These are phyloP conservation scores for Brassica juncea DNA, from an alignment of 345 rosid genomes.

Conservation along the genomic window DNA sequence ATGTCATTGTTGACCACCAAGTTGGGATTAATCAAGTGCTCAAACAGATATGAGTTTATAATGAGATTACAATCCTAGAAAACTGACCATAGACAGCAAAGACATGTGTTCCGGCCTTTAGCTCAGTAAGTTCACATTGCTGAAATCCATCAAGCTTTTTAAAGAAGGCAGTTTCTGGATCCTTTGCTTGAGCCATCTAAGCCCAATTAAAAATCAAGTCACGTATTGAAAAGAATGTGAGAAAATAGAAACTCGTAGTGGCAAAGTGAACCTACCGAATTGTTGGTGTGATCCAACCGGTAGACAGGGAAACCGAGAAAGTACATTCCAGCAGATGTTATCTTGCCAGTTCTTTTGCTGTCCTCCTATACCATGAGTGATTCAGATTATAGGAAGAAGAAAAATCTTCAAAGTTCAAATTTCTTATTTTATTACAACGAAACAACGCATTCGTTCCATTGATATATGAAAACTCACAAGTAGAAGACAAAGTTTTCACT, in stretches of 20 bases:
- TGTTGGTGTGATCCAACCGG: constrained; percentile 75
- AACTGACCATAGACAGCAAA: constrained; percentile 94
- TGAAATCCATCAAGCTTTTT: constrained; percentile 93
- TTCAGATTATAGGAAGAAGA: constrained; percentile 10
- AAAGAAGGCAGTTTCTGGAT: constrained; percentile 89
- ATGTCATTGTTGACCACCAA: too few relatives aligned
- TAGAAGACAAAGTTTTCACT: background rate
- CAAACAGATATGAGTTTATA: background rate
- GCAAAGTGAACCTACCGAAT: constrained; percentile 57
- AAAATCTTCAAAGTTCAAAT: background rate
- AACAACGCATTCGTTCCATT: background rate
- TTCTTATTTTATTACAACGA: background rate
- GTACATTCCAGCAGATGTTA: constrained; percentile 95
- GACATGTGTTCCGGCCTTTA: constrained; percentile 84
- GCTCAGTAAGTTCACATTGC: constrained; percentile 88
- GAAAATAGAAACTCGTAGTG: constrained; percentile 20
- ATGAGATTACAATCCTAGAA: constrained; percentile 21
- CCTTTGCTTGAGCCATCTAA: constrained; percentile 83
- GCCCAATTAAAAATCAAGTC: constrained; percentile 13
- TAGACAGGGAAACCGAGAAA: constrained; percentile 96
- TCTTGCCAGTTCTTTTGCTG: constrained; percentile 76
- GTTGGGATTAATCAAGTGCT: too few relatives aligned
- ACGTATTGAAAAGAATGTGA: constrained; percentile 3
- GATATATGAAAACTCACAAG: background rate
- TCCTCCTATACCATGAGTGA: constrained; percentile 63